Conservation (phyloP, 805 yeast genomes). For the Candida quercuum region DNA sequence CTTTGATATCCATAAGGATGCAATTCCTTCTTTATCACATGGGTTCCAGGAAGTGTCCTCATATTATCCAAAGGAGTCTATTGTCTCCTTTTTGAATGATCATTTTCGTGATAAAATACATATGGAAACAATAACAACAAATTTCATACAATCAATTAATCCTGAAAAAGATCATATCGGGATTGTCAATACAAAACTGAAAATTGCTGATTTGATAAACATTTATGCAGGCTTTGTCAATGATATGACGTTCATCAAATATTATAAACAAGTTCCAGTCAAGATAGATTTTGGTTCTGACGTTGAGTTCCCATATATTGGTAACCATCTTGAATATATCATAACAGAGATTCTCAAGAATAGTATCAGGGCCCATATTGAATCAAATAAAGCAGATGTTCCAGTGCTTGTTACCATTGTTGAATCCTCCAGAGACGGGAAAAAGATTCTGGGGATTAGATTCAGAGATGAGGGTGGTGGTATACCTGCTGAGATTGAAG, state of each 20-base stretch:
- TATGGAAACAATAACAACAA: conserved; percentile 82
- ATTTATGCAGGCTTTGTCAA: conserved; percentile 71
- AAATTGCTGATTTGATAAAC: conserved; percentile 57
- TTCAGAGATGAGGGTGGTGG: conserved; percentile 90
- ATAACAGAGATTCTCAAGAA: conserved; percentile 84
- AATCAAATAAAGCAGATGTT: conserved; percentile 34
- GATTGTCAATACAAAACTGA: conserved; percentile 59
- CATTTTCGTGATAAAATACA: conserved; percentile 83
- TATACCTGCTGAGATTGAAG: conserved; percentile 59
- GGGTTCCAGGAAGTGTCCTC: conserved; percentile 70
- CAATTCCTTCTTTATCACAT: conserved; percentile 71
- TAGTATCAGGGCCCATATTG: conserved; percentile 84
- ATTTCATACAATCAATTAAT: conserved; percentile 63
- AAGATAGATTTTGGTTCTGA: conserved; percentile 51
- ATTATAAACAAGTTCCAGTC: conserved; percentile 66
- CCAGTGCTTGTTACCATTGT: conserved; percentile 48
- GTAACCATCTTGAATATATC: conserved; percentile 83
- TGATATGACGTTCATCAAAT: conserved; percentile 78
- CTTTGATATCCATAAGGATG: conserved; percentile 76
- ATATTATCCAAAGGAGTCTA: conserved; percentile 39
- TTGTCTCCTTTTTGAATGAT: conserved; percentile 60
- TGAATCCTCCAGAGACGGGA: conserved; percentile 20
- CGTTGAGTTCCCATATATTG: conserved; percentile 73
- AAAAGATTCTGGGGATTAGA: conserved; percentile 52
- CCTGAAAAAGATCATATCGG: conserved; percentile 50